phyloP scores from a whole-genome alignment of 2,329 filamentous ascomycete species.

The Microdochium nivale region DNA sequence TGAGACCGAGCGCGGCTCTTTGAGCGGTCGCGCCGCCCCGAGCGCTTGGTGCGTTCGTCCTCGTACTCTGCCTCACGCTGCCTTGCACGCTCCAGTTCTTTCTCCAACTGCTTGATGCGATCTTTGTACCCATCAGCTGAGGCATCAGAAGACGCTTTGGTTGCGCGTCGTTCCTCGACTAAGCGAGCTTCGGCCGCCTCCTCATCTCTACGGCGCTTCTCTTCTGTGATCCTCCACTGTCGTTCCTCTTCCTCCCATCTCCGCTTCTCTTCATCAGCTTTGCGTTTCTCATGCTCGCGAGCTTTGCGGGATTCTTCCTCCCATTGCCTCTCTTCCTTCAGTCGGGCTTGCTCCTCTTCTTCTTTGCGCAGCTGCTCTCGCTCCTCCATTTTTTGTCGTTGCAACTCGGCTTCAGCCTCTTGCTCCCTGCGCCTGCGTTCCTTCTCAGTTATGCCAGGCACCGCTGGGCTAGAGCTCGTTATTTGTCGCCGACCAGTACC shows the following conservation, averaged over 20 bases:
- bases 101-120: conserved; percentile 74
- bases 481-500: conserved; percentile 80
- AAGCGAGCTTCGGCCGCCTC: conserved; percentile 60
- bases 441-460: conserved; percentile 79
- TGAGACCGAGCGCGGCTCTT: conserved; percentile 30
- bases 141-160: conserved; percentile 52
- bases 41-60: conserved; percentile 43
- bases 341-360: conserved; percentile 53
- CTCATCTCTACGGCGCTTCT: conserved; percentile 63
- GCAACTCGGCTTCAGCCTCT: conserved; percentile 50
- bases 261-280: conserved; percentile 59
- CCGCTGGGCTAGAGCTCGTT: conserved; percentile 68
- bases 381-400: conserved; percentile 45
- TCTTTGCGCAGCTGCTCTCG: conserved; percentile 37
- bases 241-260: conserved; percentile 71
- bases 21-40: conserved; percentile 18
- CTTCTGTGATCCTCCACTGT: conserved; percentile 70
- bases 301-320: conserved; percentile 54
- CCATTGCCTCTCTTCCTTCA: conserved; percentile 59
- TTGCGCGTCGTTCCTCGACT: conserved; percentile 55
- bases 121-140: conserved; percentile 42
- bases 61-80: conserved; percentile 56
- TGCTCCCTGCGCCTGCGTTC: conserved; percentile 55
- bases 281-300: conserved; percentile 52
- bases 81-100: conserved; percentile 54